Conservation (phyloP, 2,329 filamentous ascomycete genomes). For the Phaeosphaeriaceae sp. region DNA sequence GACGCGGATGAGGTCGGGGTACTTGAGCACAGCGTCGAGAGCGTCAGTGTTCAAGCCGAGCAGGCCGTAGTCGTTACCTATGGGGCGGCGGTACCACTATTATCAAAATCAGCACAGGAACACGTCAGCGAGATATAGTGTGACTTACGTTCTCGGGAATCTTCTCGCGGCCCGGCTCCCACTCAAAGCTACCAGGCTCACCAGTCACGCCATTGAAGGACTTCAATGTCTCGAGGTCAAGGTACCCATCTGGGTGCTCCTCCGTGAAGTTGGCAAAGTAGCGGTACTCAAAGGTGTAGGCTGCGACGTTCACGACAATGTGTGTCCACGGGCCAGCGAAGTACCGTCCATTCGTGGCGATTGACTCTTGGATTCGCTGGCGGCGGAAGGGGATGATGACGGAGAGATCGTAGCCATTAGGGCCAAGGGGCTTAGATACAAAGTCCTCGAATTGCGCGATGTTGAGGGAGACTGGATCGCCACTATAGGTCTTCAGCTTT, state of each 20-base stretch:
- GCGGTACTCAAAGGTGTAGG: slow-evolving; percentile 24
- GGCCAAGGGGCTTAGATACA: not conserved
- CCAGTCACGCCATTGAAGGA: slow-evolving; percentile 28
- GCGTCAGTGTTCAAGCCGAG: slow-evolving; percentile 12
- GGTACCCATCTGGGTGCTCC: slow-evolving; percentile 27
- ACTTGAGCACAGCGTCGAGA: slow-evolving; percentile 5
- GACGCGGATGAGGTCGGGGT: slow-evolving; percentile 21
- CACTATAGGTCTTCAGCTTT: not conserved
- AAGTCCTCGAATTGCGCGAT: not conserved
- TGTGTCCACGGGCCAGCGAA: not conserved
- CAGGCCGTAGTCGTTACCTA: not conserved
- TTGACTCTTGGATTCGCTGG: not conserved
- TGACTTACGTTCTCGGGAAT: slow-evolving; percentile 24
- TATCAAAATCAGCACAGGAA: slow-evolving; percentile 1
- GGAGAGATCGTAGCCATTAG: not conserved
- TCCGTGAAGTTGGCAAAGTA: slow-evolving; percentile 31
- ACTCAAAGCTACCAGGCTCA: slow-evolving; percentile 25
- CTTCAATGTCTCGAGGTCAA: slow-evolving; percentile 25
- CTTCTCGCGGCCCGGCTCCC: slow-evolving; percentile 24
- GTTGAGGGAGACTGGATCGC: not conserved
- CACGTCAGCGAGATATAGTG: slow-evolving; percentile 21
- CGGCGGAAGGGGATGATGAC: not conserved
- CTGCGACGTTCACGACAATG: slow-evolving; percentile 13
- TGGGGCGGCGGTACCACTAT: not conserved
- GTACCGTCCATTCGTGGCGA: not conserved